Evolutionary conservation across 768 basidiomycete species (phyloP).

Genomic region (Coprinopsis sp.): DNA sequence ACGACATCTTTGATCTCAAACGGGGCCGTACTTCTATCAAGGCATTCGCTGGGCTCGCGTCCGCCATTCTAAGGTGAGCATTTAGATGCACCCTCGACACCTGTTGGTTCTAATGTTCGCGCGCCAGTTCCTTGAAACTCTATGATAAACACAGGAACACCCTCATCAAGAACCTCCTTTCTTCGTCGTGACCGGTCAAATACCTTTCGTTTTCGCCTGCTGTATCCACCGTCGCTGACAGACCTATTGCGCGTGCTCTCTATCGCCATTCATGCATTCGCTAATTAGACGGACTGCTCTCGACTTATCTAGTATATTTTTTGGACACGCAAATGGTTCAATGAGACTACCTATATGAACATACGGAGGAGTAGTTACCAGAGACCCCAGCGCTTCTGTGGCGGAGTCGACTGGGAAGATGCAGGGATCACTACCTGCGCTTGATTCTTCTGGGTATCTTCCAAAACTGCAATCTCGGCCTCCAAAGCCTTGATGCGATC

Average conservation of each 20-base stretch:
- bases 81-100: conserved; percentile 1
- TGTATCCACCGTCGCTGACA: not conserved
- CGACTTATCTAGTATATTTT: too few relatives aligned
- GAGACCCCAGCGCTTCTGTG: conserved; percentile 1
- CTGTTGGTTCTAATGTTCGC: not conserved
- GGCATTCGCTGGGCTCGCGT: conserved; percentile 60
- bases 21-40: conserved; percentile 57
- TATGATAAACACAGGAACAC: conserved; percentile 65
- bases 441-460: conserved; percentile 20
- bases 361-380: too few relatives aligned
- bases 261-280: conserved; percentile 11
- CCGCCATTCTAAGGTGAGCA: conserved; percentile 69
- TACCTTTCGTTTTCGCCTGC: not conserved
- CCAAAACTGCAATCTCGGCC: conserved; percentile 47
- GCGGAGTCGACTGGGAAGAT: conserved; percentile 1
- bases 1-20: conserved; percentile 70
- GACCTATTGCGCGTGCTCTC: not conserved
- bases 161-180: conserved; percentile 50
- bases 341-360: too few relatives aligned
- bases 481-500: conserved; percentile 52
- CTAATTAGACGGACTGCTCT: too few relatives aligned
- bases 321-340: too few relatives aligned
- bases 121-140: conserved; percentile 60
- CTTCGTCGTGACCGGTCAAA: conserved; percentile 15
- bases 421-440: not conserved